phyloP scores from a whole-genome alignment of 2,329 filamentous ascomycete species.

The Apiospora phragmitis region DNA sequence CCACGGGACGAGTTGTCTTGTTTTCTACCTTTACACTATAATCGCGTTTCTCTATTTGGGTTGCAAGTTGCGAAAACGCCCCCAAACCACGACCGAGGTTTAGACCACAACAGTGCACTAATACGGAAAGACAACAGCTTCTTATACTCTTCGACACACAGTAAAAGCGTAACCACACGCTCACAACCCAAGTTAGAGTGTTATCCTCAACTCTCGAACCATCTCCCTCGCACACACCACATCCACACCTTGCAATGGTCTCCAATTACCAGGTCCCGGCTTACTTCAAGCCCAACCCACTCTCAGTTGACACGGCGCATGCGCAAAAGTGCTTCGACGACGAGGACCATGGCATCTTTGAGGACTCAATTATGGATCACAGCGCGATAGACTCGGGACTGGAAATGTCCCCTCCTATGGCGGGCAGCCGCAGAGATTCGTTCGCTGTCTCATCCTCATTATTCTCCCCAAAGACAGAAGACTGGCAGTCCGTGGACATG shows the following conservation, averaged over 20 bases:
- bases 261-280: slow-evolving; percentile 52
- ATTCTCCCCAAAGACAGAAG: slow-evolving; percentile 66
- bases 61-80: background rate
- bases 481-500: slow-evolving; percentile 66
- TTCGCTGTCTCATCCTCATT: slow-evolving; percentile 58
- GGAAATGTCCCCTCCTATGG: slow-evolving; percentile 64
- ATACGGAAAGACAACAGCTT: slow-evolving; percentile 5
- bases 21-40: background rate
- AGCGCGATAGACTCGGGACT: slow-evolving; percentile 60
- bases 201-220: slow-evolving; percentile 16
- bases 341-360: slow-evolving; percentile 59
- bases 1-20: slow-evolving; percentile 7
- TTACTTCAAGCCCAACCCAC: slow-evolving; percentile 50
- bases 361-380: slow-evolving; percentile 62
- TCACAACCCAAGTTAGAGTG: slow-evolving; percentile 3
- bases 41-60: background rate
- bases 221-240: slow-evolving; percentile 13
- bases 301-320: slow-evolving; percentile 55
- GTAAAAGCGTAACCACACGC: background rate
- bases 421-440: slow-evolving; percentile 62
- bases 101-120: slow-evolving; percentile 6
- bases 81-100: background rate
- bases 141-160: slow-evolving; percentile 1
- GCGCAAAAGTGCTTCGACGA: slow-evolving; percentile 61
- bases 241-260: slow-evolving; percentile 43